Evolutionary conservation across 1,139 yeast species (phyloP), one percentile per base, ranked within the genome.

Genomic region (Saccharomyces hybrid): DNA sequence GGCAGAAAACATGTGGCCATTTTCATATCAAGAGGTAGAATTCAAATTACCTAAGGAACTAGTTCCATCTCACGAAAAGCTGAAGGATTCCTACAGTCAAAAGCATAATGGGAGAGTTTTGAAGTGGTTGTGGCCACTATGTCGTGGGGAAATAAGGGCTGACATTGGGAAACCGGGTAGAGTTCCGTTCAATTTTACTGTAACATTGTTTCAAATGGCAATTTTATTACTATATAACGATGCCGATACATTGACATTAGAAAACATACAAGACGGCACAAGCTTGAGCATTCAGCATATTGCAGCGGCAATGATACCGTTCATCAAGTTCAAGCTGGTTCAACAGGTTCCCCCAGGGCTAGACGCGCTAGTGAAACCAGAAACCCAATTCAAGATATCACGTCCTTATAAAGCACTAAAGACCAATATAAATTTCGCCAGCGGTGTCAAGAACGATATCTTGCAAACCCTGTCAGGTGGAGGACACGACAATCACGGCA

Each of bases 81-180:
- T 93, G 55, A 83, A 83, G 56, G 77, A 79, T 48, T 79, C 86
- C 57, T 95, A 93, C 68, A 78, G 81, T 49, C 75, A 78, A 49
- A 87, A 87, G 64, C 97, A 93, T 69, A 81, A 78, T 57, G 98
- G 98, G 13, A 80, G 99, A 69, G 84, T 89, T 61, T 80, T 95
- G 64, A 86, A 88, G 66, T 95, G 99, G 99, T 78, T 93, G 56
- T 95, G 98, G 97, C 88, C 89, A 62, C 84, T 89, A 67, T 89
- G 96, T 48, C 87, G 95, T 71, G 95, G 96, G 59, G 99, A 95
- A 68, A 73, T 95, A 54, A 87, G 84, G 70, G 96, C 96, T 13
- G 87, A 88, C 66, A 79, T 90, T 59, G 81, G 93, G 5, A 83
- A 85, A 61, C 85, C 85, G 53, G 91, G 95, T 5, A 85, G 85